Conservation (phyloP, 2,329 filamentous ascomycete genomes). For the Talaromyces sp. region DNA sequence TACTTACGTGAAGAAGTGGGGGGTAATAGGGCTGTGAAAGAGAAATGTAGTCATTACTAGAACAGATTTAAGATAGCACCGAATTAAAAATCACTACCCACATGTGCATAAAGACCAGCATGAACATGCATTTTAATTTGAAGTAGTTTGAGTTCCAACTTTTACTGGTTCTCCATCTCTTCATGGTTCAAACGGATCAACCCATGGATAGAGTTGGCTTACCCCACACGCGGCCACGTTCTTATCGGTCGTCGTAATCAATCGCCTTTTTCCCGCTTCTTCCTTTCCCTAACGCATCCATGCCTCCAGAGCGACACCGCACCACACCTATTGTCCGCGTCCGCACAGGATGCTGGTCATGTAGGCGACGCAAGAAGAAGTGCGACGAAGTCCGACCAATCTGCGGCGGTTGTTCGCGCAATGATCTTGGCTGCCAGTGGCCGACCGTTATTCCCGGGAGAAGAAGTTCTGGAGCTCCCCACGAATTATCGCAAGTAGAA, state of each 20-base stretch:
- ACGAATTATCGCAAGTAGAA: slow-evolving; percentile 2
- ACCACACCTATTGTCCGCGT: slow-evolving; percentile 35
- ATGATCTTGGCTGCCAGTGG: slow-evolving; percentile 33
- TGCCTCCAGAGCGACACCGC: slow-evolving; percentile 30
- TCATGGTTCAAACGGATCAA: neutral
- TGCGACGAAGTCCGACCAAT: slow-evolving; percentile 38
- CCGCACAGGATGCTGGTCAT: slow-evolving; percentile 36
- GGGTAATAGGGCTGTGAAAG: too few relatives aligned
- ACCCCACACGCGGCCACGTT: slow-evolving; percentile 5
- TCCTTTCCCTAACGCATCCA: slow-evolving; percentile 6
- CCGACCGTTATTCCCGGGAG: slow-evolving; percentile 23
- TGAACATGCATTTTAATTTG: too few relatives aligned
- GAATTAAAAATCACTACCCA: too few relatives aligned
- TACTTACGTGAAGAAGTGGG: too few relatives aligned
- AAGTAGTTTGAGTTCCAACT: too few relatives aligned
- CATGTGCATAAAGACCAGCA: too few relatives aligned
- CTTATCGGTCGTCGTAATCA: neutral
- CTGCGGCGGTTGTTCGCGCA: slow-evolving; percentile 35
- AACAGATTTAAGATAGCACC: too few relatives aligned
- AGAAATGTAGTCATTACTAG: too few relatives aligned
- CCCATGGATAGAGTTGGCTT: neutral
- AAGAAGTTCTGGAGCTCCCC: slow-evolving; percentile 8
- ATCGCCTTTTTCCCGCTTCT: neutral
- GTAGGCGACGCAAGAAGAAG: slow-evolving; percentile 38
- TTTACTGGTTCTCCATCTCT: too few relatives aligned